Percentiles rank a stretch among this genome's conserved stretches.
These are phyloP conservation scores for Penicillium silybi DNA, from an alignment of 495 filamentous ascomycete genomes.

Conservation along the genomic window DNA sequence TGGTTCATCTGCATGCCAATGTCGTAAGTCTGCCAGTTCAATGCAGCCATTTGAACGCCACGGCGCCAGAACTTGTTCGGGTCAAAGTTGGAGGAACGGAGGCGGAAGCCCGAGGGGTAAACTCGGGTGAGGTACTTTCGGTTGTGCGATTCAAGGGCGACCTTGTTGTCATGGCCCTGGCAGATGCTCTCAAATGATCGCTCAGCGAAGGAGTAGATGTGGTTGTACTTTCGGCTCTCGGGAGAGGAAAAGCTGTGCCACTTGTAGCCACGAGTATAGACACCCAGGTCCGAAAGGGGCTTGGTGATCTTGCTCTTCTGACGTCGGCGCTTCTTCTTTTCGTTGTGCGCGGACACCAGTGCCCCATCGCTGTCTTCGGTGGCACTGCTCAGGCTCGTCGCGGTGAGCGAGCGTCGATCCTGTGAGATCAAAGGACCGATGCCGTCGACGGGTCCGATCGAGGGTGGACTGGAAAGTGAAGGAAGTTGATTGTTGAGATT, in stretches of 20 bases:
- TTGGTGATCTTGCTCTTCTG: slow-evolving; percentile 83
- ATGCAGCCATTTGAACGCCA: slow-evolving; percentile 92
- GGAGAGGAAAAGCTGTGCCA: slow-evolving; percentile 68
- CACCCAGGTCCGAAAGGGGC: slow-evolving; percentile 76
- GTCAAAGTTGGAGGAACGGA: slow-evolving; percentile 88
- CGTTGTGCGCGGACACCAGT: slow-evolving; percentile 37
- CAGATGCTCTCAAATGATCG: slow-evolving; percentile 73
- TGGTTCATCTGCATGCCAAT: slow-evolving; percentile 92
- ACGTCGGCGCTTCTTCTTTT: slow-evolving; percentile 48
- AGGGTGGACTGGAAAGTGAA: slow-evolving; percentile 55
- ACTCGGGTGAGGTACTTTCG: slow-evolving; percentile 88
- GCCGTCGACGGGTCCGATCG: slow-evolving; percentile 41
- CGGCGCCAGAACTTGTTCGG: slow-evolving; percentile 88
- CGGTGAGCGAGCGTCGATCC: slow-evolving; percentile 50
- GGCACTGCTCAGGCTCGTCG: slow-evolving; percentile 55
- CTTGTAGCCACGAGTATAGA: slow-evolving; percentile 85
- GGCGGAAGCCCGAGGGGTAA: slow-evolving; percentile 76
- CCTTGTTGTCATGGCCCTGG: slow-evolving; percentile 66
- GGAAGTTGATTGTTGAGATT: slow-evolving; percentile 47
- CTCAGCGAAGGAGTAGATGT: slow-evolving; percentile 92
- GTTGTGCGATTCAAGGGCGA: slow-evolving; percentile 80
- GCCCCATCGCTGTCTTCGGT: slow-evolving; percentile 62
- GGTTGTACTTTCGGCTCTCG: slow-evolving; percentile 81
- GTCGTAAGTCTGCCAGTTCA: slow-evolving; percentile 99
- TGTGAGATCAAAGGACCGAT: slow-evolving; percentile 42